phyloP scores from a whole-genome alignment of 1,139 yeast species.

The Saccharomycopsis crataegensis region DNA sequence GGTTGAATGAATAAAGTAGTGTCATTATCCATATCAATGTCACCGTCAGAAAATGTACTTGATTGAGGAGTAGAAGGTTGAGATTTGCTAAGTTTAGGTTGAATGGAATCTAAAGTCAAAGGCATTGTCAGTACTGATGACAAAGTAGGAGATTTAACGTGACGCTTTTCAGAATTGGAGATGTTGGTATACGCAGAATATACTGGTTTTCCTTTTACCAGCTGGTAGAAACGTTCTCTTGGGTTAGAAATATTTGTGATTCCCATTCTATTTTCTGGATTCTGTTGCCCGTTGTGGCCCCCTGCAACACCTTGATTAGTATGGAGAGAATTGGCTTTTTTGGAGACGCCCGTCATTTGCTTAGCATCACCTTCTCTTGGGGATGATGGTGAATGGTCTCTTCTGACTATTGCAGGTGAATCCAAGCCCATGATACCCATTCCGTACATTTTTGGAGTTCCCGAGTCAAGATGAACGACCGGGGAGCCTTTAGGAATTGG shows the following conservation, averaged over 20 bases:
- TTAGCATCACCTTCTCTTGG: not conserved
- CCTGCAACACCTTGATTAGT: not conserved
- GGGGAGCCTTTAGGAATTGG: conserved; percentile 4
- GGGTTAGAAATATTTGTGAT: conserved; percentile 1
- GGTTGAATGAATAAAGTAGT: conserved; percentile 55
- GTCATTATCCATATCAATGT: conserved; percentile 22
- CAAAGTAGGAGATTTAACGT: conserved; percentile 13
- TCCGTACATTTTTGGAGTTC: conserved; percentile 15
- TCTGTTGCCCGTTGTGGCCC: not conserved
- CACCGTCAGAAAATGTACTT: conserved; percentile 5
- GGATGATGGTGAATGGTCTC: conserved; percentile 4
- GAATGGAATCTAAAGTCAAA: not conserved
- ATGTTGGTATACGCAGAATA: conserved; percentile 10
- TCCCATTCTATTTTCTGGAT: not conserved
- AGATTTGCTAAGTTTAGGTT: conserved; percentile 1
- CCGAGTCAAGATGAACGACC: conserved; percentile 3
- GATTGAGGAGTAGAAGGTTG: conserved; percentile 15
- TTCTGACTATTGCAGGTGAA: conserved; percentile 17
- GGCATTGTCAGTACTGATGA: not conserved
- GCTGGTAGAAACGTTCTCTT: conserved; percentile 11
- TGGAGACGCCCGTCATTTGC: not conserved
- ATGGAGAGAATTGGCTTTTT: not conserved
- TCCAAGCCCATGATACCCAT: conserved; percentile 18
- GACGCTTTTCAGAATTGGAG: conserved; percentile 3
- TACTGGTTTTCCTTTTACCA: conserved; percentile 1